These are phyloP conservation scores for Lentinula sp. DNA, from an alignment of 768 basidiomycete genomes.

Conservation along the genomic window DNA sequence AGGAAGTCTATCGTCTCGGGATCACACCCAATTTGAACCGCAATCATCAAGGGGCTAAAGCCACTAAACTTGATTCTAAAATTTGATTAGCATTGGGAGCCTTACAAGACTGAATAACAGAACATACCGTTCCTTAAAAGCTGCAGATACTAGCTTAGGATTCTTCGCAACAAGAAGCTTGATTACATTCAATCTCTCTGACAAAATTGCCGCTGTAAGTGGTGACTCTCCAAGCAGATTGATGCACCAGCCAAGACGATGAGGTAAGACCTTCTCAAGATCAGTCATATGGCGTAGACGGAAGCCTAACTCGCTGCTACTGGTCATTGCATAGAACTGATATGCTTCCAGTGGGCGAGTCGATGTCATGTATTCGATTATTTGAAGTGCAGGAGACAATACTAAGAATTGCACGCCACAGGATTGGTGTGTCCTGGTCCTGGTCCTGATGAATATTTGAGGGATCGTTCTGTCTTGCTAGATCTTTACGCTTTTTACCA, in stretches of 20 bases:
- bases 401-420: conserved; percentile 43
- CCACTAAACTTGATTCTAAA: conserved; percentile 39
- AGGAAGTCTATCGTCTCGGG: conserved; percentile 42
- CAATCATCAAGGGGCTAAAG: conserved; percentile 39
- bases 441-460: conserved; percentile 21
- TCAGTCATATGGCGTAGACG: conserved; percentile 31
- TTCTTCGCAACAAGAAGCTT: conserved; percentile 39
- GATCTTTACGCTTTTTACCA: conserved; percentile 55
- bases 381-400: conserved; percentile 10
- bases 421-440: conserved; percentile 17
- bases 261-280: conserved; percentile 34
- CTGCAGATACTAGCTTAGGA: conserved; percentile 32
- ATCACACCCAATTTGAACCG: conserved; percentile 23
- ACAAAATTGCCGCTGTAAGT: conserved; percentile 36
- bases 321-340: conserved; percentile 37
- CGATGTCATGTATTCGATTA: conserved; percentile 40
- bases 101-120: conserved; percentile 1
- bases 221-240: conserved; percentile 47
- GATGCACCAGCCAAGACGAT: conserved; percentile 46
- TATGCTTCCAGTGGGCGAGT: conserved; percentile 45
- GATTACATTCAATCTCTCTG: conserved; percentile 28
- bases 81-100: background rate
- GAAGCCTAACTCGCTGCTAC: conserved; percentile 35
- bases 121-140: conserved; percentile 38
- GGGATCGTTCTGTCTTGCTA: conserved; percentile 45